Percentiles rank a stretch among this genome's conserved stretches.
Conservation (phyloP, 2,329 filamentous ascomycete species). For the Aspergillus spinulosporus region DNA sequence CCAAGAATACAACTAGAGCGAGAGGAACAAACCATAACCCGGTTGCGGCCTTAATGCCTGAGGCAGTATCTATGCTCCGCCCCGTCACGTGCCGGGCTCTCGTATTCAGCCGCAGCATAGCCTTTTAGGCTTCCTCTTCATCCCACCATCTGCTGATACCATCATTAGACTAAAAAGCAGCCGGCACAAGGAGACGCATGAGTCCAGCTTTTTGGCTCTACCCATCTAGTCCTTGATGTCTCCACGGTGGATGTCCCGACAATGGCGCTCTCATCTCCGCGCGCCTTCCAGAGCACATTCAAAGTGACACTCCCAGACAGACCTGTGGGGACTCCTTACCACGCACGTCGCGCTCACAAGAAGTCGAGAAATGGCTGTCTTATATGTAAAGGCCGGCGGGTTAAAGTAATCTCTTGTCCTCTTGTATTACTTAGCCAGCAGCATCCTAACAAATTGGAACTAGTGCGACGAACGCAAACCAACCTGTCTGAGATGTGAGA, state of each 20-base stretch:
- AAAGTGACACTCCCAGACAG: constrained; percentile 2
- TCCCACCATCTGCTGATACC: too few relatives aligned
- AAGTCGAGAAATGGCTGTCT: constrained; percentile 33
- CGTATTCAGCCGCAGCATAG: too few relatives aligned
- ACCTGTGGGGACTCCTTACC: constrained; percentile 4
- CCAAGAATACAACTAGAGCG: too few relatives aligned
- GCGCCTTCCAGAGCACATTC: constrained; percentile 18
- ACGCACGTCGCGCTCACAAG: constrained; percentile 25
- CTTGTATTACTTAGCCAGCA: background rate
- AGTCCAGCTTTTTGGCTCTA: too few relatives aligned
- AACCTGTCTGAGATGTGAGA: constrained; percentile 28
- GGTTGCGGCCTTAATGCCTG: too few relatives aligned
- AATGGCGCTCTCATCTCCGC: background rate
- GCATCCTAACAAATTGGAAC: background rate
- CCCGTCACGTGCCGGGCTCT: too few relatives aligned
- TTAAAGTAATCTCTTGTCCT: constrained; percentile 26
- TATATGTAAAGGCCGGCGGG: constrained; percentile 31
- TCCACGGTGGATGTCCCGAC: background rate
- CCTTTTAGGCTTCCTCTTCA: too few relatives aligned
- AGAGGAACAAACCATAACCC: background rate
- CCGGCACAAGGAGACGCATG: too few relatives aligned
- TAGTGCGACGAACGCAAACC: constrained; percentile 36
- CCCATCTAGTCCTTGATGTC: background rate
- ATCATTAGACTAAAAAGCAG: too few relatives aligned
- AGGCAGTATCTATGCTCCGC: too few relatives aligned